These are phyloP conservation scores for Ustilago sp. DNA, from an alignment of 1,284 basidiomycete genomes.

Conservation along the genomic window DNA sequence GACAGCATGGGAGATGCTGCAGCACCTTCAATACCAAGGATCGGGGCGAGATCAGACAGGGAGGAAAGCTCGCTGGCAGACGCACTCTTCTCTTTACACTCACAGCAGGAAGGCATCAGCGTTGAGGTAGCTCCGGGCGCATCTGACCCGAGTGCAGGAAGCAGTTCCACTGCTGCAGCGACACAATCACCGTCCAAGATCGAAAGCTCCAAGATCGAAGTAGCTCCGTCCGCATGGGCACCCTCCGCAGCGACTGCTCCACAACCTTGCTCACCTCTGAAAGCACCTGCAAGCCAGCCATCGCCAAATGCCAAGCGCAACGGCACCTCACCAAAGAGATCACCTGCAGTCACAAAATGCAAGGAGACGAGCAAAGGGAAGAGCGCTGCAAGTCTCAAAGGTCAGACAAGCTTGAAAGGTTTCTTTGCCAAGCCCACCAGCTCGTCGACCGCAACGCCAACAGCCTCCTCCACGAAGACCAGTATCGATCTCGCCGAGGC, in stretches of 20 bases:
- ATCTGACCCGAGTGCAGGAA: neutral
- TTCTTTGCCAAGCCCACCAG: conserved; percentile 39
- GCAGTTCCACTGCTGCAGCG: neutral
- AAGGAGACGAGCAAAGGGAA: conserved; percentile 28
- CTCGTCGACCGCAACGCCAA: neutral
- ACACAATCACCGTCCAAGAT: neutral
- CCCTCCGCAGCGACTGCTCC: conserved; percentile 1
- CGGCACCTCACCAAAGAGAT: conserved; percentile 16
- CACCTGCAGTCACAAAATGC: conserved; percentile 9
- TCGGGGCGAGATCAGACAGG: neutral
- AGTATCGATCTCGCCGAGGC: conserved; percentile 2
- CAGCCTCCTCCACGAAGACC: neutral
- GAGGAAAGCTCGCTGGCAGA: conserved; percentile 36
- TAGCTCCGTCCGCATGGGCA: conserved; percentile 8
- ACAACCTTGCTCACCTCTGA: neutral
- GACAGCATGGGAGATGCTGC: neutral
- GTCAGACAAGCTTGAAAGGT: conserved; percentile 39
- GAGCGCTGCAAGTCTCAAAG: conserved; percentile 21
- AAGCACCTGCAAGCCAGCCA: conserved; percentile 13
- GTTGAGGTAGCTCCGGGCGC: conserved; percentile 5
- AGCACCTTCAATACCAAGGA: neutral
- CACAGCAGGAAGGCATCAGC: conserved; percentile 38
- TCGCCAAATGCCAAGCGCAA: conserved; percentile 23
- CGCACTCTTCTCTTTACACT: conserved; percentile 38
- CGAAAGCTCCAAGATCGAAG: neutral